phyloP scores from a whole-genome alignment of 352 stramenopile genomes.

The Pythium biforme region DNA sequence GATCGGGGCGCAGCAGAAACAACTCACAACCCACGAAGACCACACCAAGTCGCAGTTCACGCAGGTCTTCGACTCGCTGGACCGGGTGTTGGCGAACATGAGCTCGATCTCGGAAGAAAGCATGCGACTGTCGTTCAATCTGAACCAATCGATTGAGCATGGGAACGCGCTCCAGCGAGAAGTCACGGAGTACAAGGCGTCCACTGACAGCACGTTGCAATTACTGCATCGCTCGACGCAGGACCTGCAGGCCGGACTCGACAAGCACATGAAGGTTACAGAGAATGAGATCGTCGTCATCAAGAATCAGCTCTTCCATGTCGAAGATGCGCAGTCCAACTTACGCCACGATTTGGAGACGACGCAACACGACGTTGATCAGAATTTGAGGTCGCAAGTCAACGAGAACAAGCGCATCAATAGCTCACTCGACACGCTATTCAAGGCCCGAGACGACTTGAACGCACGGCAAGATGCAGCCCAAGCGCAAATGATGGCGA shows the following conservation, averaged over 20 bases:
- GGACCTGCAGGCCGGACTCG: constrained; percentile 42
- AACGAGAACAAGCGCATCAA: constrained; percentile 55
- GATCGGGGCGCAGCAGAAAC: constrained; percentile 56
- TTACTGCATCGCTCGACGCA: constrained; percentile 41
- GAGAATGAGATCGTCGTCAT: constrained; percentile 63
- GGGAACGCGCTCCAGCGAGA: constrained; percentile 46
- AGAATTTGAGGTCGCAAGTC: constrained; percentile 52
- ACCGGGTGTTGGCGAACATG: constrained; percentile 59
- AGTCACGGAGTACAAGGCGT: constrained; percentile 44
- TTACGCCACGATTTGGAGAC: constrained; percentile 59
- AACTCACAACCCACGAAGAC: constrained; percentile 46
- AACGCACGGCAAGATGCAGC: constrained; percentile 49
- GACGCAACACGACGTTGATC: constrained; percentile 54
- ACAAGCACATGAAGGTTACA: constrained; percentile 46
- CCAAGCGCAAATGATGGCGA: constrained; percentile 60
- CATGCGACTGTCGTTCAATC: constrained; percentile 63
- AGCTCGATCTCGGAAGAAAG: constrained; percentile 73
- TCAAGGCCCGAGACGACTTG: constrained; percentile 52
- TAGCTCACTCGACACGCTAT: constrained; percentile 37
- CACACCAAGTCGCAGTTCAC: constrained; percentile 60
- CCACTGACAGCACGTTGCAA: constrained; percentile 37
- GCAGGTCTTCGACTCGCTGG: constrained; percentile 65
- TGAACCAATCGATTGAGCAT: constrained; percentile 55
- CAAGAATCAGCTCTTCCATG: constrained; percentile 78
- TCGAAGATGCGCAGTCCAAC: constrained; percentile 62